Evolutionary conservation across 2,329 filamentous ascomycete genomes (phyloP), one percentile per base, ranked within the genome.

Genomic region (Nemania diffusa): DNA sequence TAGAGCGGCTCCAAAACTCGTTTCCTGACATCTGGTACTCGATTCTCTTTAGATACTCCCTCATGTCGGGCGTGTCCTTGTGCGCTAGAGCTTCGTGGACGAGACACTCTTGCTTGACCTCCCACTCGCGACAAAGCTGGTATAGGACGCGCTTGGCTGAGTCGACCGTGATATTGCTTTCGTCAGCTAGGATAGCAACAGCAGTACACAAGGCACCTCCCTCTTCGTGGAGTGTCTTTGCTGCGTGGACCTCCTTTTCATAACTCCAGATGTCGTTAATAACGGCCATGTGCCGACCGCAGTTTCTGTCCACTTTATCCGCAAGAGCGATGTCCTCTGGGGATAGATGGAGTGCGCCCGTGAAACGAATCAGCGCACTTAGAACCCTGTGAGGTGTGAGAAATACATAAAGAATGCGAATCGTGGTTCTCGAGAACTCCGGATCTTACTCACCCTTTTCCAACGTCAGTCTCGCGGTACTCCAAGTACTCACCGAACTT

Each of bases 391-490:
- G 15, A 20, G 15, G 40, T 44, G 40, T 44, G 40, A 51, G 48
- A 51, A 6, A 26, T 26, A 15, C 11, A 22, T 24, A 46, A 6
- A 2, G 6, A 20, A 9, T 9, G 29, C 9, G 29, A 32, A 32
- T 5, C 9, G 29, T 32, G 15, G 11, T 50, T 24, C 3, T 26
- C 3, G 13, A 20, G 17, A 50, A 46, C 17, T 50, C 26, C 5
- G 4, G 40, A 44, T 20, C 8, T 11, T 7, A 51, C 48, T 68
- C 73, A 81, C 79, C 69, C 77, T 65, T 77, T 73, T 26, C 80
- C 79, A 1, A 80, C 78, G 65, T 81, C 79, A 5, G 58, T 56
- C 63, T 78, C 73, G 0, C 79, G 75, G 67, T 80, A 80, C 46
- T 76, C 69, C 1, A 81, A 72, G 64, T 81, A 81, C 15, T 71